Percentiles rank a stretch among this genome's conserved stretches.
These are phyloP conservation scores for Guadua angustifolia DNA, from an alignment of 176 grass and related monocot genomes.

Conservation along the genomic window DNA sequence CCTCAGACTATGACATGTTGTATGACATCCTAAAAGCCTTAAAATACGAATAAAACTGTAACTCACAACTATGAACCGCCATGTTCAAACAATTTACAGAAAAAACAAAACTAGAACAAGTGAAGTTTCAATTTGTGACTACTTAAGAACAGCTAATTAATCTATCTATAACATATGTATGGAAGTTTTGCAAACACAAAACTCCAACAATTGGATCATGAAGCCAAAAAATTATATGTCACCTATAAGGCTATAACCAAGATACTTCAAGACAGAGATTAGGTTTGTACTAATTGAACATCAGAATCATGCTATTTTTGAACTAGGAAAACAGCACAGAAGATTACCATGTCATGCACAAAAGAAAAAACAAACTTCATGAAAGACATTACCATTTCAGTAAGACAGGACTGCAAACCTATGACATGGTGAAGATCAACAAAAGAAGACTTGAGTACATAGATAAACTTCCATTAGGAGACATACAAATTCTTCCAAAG, in stretches of 20 bases:
- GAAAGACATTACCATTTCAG: not conserved
- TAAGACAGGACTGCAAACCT: not conserved
- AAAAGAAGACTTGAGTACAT: not conserved
- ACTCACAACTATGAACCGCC: not conserved
- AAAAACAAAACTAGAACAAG: not conserved
- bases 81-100: conserved; percentile 19
- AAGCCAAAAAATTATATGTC: not conserved
- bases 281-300: not conserved
- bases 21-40: not conserved
- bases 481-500: not conserved
- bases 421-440: not conserved
- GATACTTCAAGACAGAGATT: not conserved
- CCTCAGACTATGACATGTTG: not conserved
- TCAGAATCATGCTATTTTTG: not conserved
- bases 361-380: not conserved
- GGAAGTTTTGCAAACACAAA: not conserved
- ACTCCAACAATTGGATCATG: not conserved
- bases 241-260: not conserved
- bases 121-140: not conserved
- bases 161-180: not conserved
- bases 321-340: not conserved
- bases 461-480: not conserved
- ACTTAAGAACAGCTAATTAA: not conserved
- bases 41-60: not conserved
- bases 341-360: not conserved